phyloP scores from a whole-genome alignment of 805 yeast genomes.

The Scheffersomyces lignosus region DNA sequence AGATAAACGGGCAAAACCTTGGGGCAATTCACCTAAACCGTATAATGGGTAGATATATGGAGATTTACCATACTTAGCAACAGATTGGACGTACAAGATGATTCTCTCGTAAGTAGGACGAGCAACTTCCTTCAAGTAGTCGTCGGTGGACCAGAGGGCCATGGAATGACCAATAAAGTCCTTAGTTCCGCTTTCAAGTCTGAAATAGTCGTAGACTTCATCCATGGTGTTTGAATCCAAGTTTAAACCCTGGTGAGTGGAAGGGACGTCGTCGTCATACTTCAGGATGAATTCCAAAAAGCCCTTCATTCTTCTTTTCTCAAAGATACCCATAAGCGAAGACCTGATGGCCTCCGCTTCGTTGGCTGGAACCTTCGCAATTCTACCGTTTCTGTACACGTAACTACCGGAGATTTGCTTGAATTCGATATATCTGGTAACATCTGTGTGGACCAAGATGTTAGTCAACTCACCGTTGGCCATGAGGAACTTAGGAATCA shows the following conservation, averaged over 20 bases:
- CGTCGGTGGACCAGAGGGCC: conserved; percentile 96
- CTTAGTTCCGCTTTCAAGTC: conserved; percentile 88
- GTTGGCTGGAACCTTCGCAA: conserved; percentile 93
- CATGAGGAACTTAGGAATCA: conserved; percentile 96
- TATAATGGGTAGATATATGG: conserved; percentile 95
- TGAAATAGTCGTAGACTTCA: conserved; percentile 84
- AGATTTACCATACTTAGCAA: conserved; percentile 92
- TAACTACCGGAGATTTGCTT: conserved; percentile 95
- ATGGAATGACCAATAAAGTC: conserved; percentile 98
- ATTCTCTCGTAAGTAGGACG: conserved; percentile 89
- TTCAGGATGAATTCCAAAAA: conserved; percentile 85
- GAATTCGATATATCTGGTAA: conserved; percentile 92
- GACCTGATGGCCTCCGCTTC: conserved; percentile 89
- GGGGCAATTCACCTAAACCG: conserved; percentile 98
- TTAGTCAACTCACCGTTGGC: conserved; percentile 96
- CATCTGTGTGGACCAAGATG: conserved; percentile 92
- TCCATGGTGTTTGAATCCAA: conserved; percentile 89
- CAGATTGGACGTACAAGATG: conserved; percentile 80
- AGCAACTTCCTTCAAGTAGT: conserved; percentile 83
- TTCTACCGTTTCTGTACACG: conserved; percentile 85
- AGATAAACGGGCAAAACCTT: conserved; percentile 94
- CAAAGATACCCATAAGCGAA: conserved; percentile 93
- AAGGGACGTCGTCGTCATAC: conserved; percentile 72
- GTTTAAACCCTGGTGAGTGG: conserved; percentile 84
- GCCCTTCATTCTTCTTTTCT: conserved; percentile 90